Base-by-base conservation (phyloP, 177 flowering plant species). In the Vitis hybrid region DNA sequence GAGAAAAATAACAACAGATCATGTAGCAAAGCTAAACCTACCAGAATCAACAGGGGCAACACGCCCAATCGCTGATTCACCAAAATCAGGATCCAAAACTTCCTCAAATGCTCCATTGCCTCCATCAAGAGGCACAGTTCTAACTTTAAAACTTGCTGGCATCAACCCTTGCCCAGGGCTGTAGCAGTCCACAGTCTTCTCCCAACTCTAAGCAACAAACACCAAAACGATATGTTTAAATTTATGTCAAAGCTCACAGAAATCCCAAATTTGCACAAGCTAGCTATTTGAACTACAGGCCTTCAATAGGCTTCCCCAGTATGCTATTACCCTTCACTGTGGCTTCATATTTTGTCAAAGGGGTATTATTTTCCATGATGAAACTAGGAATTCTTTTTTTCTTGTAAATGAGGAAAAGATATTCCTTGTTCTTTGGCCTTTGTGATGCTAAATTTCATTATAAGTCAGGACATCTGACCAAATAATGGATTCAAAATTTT, bases 31-130 rank as follows among this genome's bases (percentile, higher is more conserved):
- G 31, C n/a, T 8, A 39, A 12, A 31, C 72, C 55, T 70, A 83
- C 86, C 86, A 55, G 86, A 83, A 74, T 83, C 86, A 72, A 83
- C 86, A 62, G 86, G 83, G 31, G 83, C 83, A 48, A 83, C 86
- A 64, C 86, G 86, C 7, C 86, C 86, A 76, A 83, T 83, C 67
- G 86, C 86, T 60, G 86, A 80, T 75, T 80, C 86, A 69, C 86
- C 83, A 76, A 83, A 83, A 76, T 83, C 86, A 39, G 86, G 83
- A 74, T 83, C 83, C 55, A 83, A 64, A 72, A 80, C 78, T 70
- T 83, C 86, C 64, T 83, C 83, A 70, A 74, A 69, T 26, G 70
- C 72, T 60, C 69, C 81, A 68, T 67, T 62, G 18, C 63, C 74
- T 55, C 83, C 86, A 55, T 80, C 83, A 49, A 80, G 76, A 60